Percentiles rank a stretch among this genome's conserved stretches.
Evolutionary conservation across 306 rosid species (phyloP).

Genomic region (Nissolia schottii): DNA sequence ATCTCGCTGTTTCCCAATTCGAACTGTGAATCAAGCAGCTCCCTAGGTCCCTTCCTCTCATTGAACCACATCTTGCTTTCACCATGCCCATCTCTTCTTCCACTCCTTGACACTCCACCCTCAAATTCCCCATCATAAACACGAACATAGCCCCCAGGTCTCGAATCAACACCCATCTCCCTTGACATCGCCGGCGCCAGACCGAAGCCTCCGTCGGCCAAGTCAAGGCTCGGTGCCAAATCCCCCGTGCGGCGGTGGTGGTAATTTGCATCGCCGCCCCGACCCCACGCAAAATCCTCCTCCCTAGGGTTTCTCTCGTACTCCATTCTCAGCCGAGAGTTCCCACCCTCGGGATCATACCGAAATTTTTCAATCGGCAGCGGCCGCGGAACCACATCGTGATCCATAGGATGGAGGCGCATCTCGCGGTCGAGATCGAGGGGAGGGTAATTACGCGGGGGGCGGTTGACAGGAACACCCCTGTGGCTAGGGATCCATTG

Average conservation of each 20-base stretch:
- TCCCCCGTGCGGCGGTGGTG: slow-evolving; percentile 22
- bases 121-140: slow-evolving; percentile 24
- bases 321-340: slow-evolving; percentile 38
- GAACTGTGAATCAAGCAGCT: slow-evolving; percentile 25
- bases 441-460: slow-evolving; percentile 3
- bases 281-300: slow-evolving; percentile 21
- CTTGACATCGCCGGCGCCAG: neutral
- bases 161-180: slow-evolving; percentile 15
- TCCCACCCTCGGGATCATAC: slow-evolving; percentile 26
- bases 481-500: slow-evolving; percentile 26
- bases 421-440: slow-evolving; percentile 36
- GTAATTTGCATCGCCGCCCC: slow-evolving; percentile 24
- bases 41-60: slow-evolving; percentile 48
- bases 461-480: neutral
- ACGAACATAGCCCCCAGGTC: slow-evolving; percentile 28
- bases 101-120: slow-evolving; percentile 24
- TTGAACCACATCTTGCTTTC: slow-evolving; percentile 50
- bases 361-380: slow-evolving; percentile 14
- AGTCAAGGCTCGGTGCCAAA: neutral
- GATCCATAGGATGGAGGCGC: slow-evolving; percentile 13
- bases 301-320: slow-evolving; percentile 28
- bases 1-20: slow-evolving; percentile 36
- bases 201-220: slow-evolving; percentile 5
- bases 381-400: neutral
- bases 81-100: slow-evolving; percentile 26